Conservation (phyloP, 441 rosid species). For the Populus hybrid region DNA sequence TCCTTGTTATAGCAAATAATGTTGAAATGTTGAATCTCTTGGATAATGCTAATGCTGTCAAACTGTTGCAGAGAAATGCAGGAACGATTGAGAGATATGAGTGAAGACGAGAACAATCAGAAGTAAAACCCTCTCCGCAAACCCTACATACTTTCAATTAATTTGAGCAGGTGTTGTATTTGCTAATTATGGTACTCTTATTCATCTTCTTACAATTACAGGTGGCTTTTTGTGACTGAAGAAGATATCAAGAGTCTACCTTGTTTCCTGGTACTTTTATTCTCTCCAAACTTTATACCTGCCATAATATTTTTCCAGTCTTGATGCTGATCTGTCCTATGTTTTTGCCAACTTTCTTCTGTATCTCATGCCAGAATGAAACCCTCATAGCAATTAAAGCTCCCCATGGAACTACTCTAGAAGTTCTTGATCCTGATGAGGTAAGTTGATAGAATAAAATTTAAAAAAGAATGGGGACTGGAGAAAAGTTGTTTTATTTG, state of each 20-base stretch:
- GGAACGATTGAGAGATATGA: conserved; percentile 62
- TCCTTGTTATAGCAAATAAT: conserved; percentile 23
- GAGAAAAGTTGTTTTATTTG: conserved; percentile 6
- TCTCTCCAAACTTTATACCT: conserved; percentile 6
- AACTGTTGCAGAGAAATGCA: conserved; percentile 66
- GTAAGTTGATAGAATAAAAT: conserved; percentile 39
- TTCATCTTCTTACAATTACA: conserved; percentile 35
- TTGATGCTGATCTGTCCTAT: conserved; percentile 18
- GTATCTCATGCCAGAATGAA: conserved; percentile 58
- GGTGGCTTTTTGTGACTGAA: conserved; percentile 93
- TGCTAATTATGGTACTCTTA: neutral
- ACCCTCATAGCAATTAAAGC: conserved; percentile 92
- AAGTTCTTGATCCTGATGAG: conserved; percentile 97
- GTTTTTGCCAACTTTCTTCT: conserved; percentile 18
- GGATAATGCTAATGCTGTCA: conserved; percentile 33
- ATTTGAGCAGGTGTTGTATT: neutral
- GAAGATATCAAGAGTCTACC: conserved; percentile 86
- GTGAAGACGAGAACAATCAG: conserved; percentile 75
- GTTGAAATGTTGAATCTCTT: conserved; percentile 19
- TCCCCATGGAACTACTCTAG: conserved; percentile 54
- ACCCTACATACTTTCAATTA: neutral
- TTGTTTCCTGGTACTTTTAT: conserved; percentile 60
- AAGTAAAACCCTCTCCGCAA: conserved; percentile 42
- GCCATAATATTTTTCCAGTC: neutral
- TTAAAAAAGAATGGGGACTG: neutral